Percentiles rank a stretch among this genome's conserved stretches.
These are phyloP conservation scores for Pythium aquatile DNA, from an alignment of 352 stramenopile genomes.

Conservation along the genomic window DNA sequence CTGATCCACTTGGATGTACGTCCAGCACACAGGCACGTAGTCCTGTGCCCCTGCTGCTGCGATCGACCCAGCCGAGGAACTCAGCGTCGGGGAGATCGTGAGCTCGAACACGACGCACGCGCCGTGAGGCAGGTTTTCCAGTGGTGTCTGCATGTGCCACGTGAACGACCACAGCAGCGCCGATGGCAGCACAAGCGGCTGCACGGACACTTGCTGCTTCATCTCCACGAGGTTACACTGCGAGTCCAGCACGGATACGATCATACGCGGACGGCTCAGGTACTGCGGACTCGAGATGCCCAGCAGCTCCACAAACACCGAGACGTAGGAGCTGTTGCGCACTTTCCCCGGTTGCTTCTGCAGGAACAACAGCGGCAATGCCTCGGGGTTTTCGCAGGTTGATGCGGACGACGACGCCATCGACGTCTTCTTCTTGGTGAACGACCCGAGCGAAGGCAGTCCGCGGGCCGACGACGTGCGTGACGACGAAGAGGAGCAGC, in stretches of 20 bases:
- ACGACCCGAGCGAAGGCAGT: slow-evolving; percentile 20
- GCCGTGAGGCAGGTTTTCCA: slow-evolving; percentile 86
- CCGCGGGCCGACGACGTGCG: slow-evolving; percentile 18
- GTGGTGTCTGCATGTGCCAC: slow-evolving; percentile 93
- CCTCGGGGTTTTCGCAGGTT: slow-evolving; percentile 27
- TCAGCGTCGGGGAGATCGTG: slow-evolving; percentile 38
- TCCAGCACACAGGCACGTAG: slow-evolving; percentile 76
- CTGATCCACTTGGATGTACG: slow-evolving; percentile 80
- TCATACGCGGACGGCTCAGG: slow-evolving; percentile 57
- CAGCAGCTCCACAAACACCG: slow-evolving; percentile 76
- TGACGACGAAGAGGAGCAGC: slow-evolving; percentile 5
- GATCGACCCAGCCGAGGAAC: slow-evolving; percentile 19
- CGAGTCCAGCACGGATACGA: slow-evolving; percentile 70
- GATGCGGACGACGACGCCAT: slow-evolving; percentile 17
- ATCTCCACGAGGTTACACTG: slow-evolving; percentile 70
- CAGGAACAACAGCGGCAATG: slow-evolving; percentile 54
- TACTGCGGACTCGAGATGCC: slow-evolving; percentile 50
- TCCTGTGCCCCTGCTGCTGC: slow-evolving; percentile 36
- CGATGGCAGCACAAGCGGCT: slow-evolving; percentile 54
- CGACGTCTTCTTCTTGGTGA: slow-evolving; percentile 26
- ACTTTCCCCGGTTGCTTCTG: slow-evolving; percentile 73
- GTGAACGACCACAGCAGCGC: slow-evolving; percentile 84
- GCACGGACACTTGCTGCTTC: slow-evolving; percentile 71
- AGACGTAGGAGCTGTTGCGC: slow-evolving; percentile 79
- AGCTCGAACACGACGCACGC: slow-evolving; percentile 75